phyloP scores from a whole-genome alignment of 805 yeast genomes.

The Saccharomycopsis malanga region DNA sequence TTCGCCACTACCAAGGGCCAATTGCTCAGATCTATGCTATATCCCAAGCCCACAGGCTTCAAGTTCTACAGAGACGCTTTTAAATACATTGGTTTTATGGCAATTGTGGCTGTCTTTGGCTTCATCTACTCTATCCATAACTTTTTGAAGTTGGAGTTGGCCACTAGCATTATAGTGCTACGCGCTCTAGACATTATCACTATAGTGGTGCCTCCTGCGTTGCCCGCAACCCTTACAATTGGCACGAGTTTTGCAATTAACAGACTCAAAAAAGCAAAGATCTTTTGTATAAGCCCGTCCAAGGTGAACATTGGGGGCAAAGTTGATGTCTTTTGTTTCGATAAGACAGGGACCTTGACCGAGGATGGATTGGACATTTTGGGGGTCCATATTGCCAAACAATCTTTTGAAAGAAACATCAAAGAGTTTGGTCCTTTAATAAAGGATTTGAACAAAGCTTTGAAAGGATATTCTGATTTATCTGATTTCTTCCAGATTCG shows the following conservation, averaged over 20 bases:
- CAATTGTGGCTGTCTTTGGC: slow-evolving; percentile 75
- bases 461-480: slow-evolving; percentile 5
- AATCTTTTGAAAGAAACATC: slow-evolving; percentile 12
- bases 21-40: slow-evolving; percentile 87
- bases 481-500: slow-evolving; percentile 24
- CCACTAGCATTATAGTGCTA: slow-evolving; percentile 60
- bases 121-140: slow-evolving; percentile 77
- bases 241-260: slow-evolving; percentile 91
- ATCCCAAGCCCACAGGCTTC: slow-evolving; percentile 91
- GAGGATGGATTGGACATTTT: slow-evolving; percentile 93
- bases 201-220: slow-evolving; percentile 96
- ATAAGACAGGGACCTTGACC: slow-evolving; percentile 95
- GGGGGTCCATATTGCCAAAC: slow-evolving; percentile 43
- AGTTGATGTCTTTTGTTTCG: slow-evolving; percentile 83
- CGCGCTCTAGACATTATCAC: slow-evolving; percentile 93
- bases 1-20: slow-evolving; percentile 96
- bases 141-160: slow-evolving; percentile 70
- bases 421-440: slow-evolving; percentile 18
- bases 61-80: slow-evolving; percentile 92
- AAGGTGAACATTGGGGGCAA: slow-evolving; percentile 96
- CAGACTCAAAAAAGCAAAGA: slow-evolving; percentile 57
- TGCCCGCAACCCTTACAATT: slow-evolving; percentile 94
- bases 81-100: slow-evolving; percentile 93
- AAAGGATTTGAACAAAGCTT: slow-evolving; percentile 23
- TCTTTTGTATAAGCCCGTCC: slow-evolving; percentile 91